Base-by-base conservation (phyloP, 805 yeast genomes). In the Candida takata region DNA sequence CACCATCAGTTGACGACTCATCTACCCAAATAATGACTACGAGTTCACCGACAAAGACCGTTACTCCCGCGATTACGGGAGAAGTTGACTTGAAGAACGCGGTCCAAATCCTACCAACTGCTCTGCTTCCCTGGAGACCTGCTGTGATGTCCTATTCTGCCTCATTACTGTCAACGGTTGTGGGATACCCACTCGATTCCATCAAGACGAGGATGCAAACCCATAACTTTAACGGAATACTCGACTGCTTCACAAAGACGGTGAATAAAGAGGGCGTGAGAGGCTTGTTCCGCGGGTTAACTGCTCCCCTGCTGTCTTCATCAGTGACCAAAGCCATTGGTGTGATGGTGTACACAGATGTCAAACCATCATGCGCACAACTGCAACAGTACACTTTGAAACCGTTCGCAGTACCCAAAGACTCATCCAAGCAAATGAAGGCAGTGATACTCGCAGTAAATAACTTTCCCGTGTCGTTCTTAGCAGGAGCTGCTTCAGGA, bases 181-280 rank as follows among this genome's bases (percentile, higher is more conserved):
- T 77, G n/a, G 94, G 92, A 14, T 85, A 78, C 50, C 95, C 95
- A 1, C 58, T 85, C 33, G 95, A 85, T 54, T 80, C 92, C n/a
- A 66, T 86, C 40, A 85, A 85, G 56, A 86, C 95, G 0, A 65
- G 95, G 41, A 78, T 83, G 77, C 95, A 85, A 55, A 81, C 94
- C 0, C 80, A 83, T 44, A 66, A 70, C 36, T 84, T 74, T 59
- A 61, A 62, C 12, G 68, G 73, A 34, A 69, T 79, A 19, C 54
- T 65, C 34, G 75, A 74, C 37, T 84, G 94, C 52, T 61, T 80
- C 14, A 49, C 51, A 24, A 60, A 67, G 30, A 79, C 94, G 0
- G 61, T 74, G 20, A 48, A 53, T 7, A 55, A 62, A 8, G 95
- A 83, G 50, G 95, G 95, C 0, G 26, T 77, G 5, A 43, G 57